These are phyloP conservation scores for Aspergillus alliaceus DNA, from an alignment of 2,329 filamentous ascomycete species.

Conservation along the genomic window DNA sequence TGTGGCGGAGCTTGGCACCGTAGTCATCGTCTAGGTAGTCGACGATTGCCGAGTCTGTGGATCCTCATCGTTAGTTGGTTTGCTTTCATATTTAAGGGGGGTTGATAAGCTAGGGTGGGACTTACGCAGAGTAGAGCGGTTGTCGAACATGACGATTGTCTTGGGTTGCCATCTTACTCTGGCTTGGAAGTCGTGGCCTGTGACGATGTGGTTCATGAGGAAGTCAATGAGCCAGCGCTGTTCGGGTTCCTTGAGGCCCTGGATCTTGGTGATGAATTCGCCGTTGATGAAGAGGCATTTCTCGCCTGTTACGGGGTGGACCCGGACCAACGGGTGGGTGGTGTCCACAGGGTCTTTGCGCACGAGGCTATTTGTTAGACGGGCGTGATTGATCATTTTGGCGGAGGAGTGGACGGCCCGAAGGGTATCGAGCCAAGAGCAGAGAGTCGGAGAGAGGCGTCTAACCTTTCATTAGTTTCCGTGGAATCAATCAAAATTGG, in stretches of 20 bases:
- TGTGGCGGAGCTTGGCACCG: slow-evolving; percentile 48
- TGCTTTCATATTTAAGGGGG: neutral
- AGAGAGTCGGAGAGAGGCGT: slow-evolving; percentile 53
- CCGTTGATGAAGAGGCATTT: slow-evolving; percentile 51
- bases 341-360: slow-evolving; percentile 47
- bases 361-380: slow-evolving; percentile 43
- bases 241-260: slow-evolving; percentile 50
- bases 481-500: neutral
- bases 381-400: slow-evolving; percentile 47
- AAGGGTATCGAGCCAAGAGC: slow-evolving; percentile 37
- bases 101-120: slow-evolving; percentile 2
- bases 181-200: slow-evolving; percentile 50
- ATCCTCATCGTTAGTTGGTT: slow-evolving; percentile 9
- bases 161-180: slow-evolving; percentile 50
- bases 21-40: slow-evolving; percentile 50
- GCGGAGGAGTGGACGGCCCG: slow-evolving; percentile 42
- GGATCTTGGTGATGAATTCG: slow-evolving; percentile 50
- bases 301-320: slow-evolving; percentile 51
- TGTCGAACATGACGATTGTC: slow-evolving; percentile 54
- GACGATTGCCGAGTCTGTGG: slow-evolving; percentile 50
- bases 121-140: slow-evolving; percentile 49
- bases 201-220: slow-evolving; percentile 48
- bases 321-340: slow-evolving; percentile 47
- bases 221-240: slow-evolving; percentile 48
- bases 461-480: slow-evolving; percentile 11